Evolutionary conservation across 2,329 filamentous ascomycete species (phyloP).

Genomic region (Aspergillus sergii): DNA sequence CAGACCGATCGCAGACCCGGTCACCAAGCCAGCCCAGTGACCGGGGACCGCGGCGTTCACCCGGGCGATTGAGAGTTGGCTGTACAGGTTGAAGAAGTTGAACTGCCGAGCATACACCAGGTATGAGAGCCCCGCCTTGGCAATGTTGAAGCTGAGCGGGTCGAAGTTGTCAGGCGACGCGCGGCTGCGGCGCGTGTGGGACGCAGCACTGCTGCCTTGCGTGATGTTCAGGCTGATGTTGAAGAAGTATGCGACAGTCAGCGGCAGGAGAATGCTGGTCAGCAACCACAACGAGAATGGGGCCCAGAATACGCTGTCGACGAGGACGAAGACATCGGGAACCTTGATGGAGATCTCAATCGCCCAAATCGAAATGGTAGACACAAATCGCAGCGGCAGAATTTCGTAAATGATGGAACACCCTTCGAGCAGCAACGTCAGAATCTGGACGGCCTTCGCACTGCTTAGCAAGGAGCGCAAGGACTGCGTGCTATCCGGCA

Average conservation of each 20-base stretch:
- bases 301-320: constrained; percentile 81
- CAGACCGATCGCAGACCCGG: constrained; percentile 44
- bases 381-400: constrained; percentile 70
- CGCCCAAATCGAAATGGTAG: constrained; percentile 69
- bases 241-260: constrained; percentile 81
- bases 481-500: constrained; percentile 56
- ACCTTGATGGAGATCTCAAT: constrained; percentile 65
- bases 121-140: constrained; percentile 80
- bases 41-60: constrained; percentile 44
- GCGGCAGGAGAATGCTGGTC: constrained; percentile 71
- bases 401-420: constrained; percentile 70
- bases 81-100: constrained; percentile 42
- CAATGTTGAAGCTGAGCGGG: constrained; percentile 86
- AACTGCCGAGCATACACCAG: constrained; percentile 68
- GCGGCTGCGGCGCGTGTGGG: constrained; percentile 25
- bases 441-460: constrained; percentile 68
- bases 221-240: constrained; percentile 69
- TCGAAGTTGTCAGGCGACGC: constrained; percentile 59
- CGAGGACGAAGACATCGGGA: constrained; percentile 78
- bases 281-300: constrained; percentile 75
- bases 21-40: constrained; percentile 42
- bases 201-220: constrained; percentile 25
- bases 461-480: constrained; percentile 70
- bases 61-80: constrained; percentile 36
- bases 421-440: constrained; percentile 70